phyloP scores from a whole-genome alignment of 805 yeast species.

The Isabelozyma gotoi region DNA sequence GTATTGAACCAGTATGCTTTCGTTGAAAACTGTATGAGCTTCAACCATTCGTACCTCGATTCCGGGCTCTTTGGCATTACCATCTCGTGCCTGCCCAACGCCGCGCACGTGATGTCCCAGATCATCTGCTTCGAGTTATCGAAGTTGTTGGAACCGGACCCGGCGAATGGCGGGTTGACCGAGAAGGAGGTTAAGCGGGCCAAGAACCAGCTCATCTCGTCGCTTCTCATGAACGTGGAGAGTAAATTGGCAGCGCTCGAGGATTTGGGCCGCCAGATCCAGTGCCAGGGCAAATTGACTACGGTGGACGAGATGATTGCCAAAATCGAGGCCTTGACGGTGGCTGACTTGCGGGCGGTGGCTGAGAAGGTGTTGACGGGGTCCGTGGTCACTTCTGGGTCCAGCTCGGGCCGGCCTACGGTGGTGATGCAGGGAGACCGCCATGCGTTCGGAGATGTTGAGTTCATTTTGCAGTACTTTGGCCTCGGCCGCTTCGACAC shows the following conservation, averaged over 20 bases:
- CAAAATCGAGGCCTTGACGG: conserved; percentile 67
- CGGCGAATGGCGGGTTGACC: conserved; percentile 55
- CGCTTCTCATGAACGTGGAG: conserved; percentile 89
- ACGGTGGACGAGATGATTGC: conserved; percentile 79
- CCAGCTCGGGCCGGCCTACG: conserved; percentile 64
- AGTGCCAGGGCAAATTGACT: conserved; percentile 73
- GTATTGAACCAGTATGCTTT: conserved; percentile 90
- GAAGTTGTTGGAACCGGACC: conserved; percentile 30
- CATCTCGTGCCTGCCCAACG: conserved; percentile 80
- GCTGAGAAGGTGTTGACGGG: conserved; percentile 78
- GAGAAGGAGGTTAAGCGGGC: conserved; percentile 81
- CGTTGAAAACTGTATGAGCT: conserved; percentile 83
- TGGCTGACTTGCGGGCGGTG: conserved; percentile 66
- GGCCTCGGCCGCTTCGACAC: conserved; percentile 60
- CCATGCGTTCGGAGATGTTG: conserved; percentile 82
- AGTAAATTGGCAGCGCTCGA: conserved; percentile 91
- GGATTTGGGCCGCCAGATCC: conserved; percentile 93
- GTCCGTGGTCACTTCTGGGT: conserved; percentile 49
- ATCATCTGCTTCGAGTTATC: conserved; percentile 55
- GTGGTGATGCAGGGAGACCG: conserved; percentile 87
- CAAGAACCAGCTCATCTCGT: conserved; percentile 85
- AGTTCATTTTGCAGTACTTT: conserved; percentile 57
- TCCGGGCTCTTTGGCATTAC: conserved; percentile 91
- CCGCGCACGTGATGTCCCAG: conserved; percentile 81
- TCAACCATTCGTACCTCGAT: conserved; percentile 87